Evolutionary conservation across 2,329 filamentous ascomycete genomes (phyloP).

Genomic region (Stylonectria norvegica): DNA sequence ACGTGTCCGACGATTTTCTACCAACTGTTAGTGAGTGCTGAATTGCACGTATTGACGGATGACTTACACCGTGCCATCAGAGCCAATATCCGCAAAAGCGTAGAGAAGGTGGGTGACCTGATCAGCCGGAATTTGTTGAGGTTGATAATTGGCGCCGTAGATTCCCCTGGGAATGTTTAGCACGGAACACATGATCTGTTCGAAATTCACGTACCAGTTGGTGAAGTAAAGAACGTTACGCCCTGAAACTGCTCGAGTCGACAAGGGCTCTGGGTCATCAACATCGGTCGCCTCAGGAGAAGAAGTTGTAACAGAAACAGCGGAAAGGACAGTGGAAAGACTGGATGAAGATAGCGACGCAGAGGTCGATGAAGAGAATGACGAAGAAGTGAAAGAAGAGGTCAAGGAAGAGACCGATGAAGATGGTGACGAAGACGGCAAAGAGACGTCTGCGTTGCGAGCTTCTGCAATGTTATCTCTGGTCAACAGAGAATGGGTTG

Average conservation of each 20-base stretch:
- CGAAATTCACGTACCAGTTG: slow-evolving; percentile 43
- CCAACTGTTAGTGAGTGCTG: background rate
- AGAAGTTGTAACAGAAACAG: background rate
- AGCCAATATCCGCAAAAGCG: slow-evolving; percentile 46
- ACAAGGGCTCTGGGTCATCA: slow-evolving; percentile 9
- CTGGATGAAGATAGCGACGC: background rate
- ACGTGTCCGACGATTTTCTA: slow-evolving; percentile 29
- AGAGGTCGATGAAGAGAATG: too few species aligned
- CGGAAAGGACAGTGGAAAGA: slow-evolving; percentile 4
- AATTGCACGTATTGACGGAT: background rate
- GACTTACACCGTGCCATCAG: slow-evolving; percentile 46
- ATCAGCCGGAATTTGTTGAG: slow-evolving; percentile 63
- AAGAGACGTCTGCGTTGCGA: too few species aligned
- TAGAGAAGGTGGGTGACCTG: slow-evolving; percentile 74
- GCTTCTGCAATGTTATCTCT: too few species aligned
- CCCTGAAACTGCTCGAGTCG: slow-evolving; percentile 14
- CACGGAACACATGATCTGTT: background rate
- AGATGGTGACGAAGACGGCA: too few species aligned
- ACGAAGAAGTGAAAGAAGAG: too few species aligned
- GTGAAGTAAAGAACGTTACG: slow-evolving; percentile 51
- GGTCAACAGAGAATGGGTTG: too few species aligned
- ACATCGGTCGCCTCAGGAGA: slow-evolving; percentile 4
- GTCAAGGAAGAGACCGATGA: too few species aligned
- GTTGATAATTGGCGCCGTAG: slow-evolving; percentile 70
- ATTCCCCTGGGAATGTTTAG: slow-evolving; percentile 52